Conservation (phyloP, 2,329 filamentous ascomycete species). For the Sclerotinia glacialis region DNA sequence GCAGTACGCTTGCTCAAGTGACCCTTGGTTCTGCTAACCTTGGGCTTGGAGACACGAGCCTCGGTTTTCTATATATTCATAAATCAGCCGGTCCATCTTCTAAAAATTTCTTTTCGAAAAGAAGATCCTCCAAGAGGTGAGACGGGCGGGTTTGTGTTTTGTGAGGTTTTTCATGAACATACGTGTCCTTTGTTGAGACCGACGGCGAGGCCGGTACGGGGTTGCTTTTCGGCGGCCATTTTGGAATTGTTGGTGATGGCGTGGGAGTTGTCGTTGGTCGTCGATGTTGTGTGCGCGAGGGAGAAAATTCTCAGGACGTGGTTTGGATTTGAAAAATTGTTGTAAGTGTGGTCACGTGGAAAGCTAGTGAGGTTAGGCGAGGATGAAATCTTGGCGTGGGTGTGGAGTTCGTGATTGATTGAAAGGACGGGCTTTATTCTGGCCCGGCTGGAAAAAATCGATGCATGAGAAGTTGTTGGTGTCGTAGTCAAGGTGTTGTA, state of each 20-base stretch:
- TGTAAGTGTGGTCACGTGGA: conserved; percentile 8
- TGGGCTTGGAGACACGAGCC: conserved; percentile 71
- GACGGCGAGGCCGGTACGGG: conserved; percentile 57
- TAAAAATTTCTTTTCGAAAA: conserved; percentile 33
- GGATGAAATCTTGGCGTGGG: conserved; percentile 3
- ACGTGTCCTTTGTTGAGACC: conserved; percentile 65
- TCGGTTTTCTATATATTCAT: conserved; percentile 70
- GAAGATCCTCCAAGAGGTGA: conserved; percentile 76
- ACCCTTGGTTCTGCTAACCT: conserved; percentile 85
- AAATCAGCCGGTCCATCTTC: conserved; percentile 36
- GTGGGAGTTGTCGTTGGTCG: conserved; percentile 17
- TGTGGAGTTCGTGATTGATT: neutral
- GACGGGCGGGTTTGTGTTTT: conserved; percentile 43
- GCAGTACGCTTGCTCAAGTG: conserved; percentile 94
- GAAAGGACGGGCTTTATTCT: too few relatives aligned
- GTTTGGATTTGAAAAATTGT: neutral
- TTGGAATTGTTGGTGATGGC: conserved; percentile 27
- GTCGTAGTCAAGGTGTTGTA: too few relatives aligned
- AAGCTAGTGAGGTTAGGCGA: neutral
- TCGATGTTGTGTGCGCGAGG: conserved; percentile 4
- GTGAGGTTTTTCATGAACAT: conserved; percentile 40
- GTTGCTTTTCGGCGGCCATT: conserved; percentile 60
- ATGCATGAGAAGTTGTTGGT: too few relatives aligned
- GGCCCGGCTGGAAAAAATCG: too few relatives aligned
- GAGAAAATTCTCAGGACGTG: neutral